phyloP scores from a whole-genome alignment of 805 yeast species.

The Candida piceae region DNA sequence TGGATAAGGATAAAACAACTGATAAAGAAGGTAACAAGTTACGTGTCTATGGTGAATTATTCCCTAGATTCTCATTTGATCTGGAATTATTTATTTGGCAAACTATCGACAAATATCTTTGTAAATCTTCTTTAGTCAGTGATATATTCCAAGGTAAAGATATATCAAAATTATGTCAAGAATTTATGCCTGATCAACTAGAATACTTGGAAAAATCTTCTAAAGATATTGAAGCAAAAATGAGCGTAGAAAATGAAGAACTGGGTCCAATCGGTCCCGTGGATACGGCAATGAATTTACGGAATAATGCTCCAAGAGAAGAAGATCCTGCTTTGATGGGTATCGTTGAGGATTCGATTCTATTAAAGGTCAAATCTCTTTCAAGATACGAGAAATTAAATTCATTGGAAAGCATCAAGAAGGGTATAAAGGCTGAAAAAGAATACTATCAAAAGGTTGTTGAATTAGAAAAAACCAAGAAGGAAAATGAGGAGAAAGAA shows the following conservation, averaged over 20 bases:
- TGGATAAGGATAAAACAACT: conserved; percentile 13
- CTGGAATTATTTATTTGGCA: conserved; percentile 26
- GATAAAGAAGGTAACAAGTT: conserved; percentile 12
- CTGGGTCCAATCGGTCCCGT: not conserved
- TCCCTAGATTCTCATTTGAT: conserved; percentile 17
- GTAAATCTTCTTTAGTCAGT: not conserved
- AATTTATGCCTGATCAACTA: conserved; percentile 6
- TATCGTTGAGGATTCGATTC: not conserved
- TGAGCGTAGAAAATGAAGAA: not conserved
- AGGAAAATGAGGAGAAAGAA: not conserved
- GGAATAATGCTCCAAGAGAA: not conserved
- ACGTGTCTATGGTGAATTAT: conserved; percentile 24
- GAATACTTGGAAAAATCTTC: conserved; percentile 2
- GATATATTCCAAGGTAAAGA: conserved; percentile 1
- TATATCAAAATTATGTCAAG: conserved; percentile 4
- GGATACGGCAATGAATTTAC: not conserved
- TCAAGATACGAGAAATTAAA: not conserved
- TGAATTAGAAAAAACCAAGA: too few species aligned
- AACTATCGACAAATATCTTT: conserved; percentile 16
- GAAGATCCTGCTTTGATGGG: not conserved
- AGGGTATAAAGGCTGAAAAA: not conserved
- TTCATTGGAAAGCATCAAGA: not conserved
- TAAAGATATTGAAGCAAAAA: not conserved
- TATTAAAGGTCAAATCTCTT: not conserved
- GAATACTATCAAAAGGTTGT: too few species aligned